Percentiles rank a stretch among this genome's conserved stretches.
Conservation (phyloP, 805 yeast genomes). For the Scheffersomyces lignosus region DNA sequence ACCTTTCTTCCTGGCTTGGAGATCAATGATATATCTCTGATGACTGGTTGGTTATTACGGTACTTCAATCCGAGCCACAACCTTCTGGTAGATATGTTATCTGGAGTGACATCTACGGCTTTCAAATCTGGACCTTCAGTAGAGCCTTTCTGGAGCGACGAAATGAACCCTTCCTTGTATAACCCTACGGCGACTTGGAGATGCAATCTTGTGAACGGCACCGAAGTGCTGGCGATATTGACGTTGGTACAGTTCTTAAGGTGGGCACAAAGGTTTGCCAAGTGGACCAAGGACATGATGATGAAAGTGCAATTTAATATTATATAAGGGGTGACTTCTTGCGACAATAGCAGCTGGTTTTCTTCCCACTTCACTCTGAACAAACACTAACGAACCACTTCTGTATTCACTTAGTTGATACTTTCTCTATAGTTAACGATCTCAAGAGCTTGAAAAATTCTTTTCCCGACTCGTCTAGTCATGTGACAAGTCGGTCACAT, state of each 20-base stretch:
- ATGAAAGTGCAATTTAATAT: neutral
- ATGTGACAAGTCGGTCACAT: too few relatives aligned
- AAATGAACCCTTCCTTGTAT: conserved; percentile 86
- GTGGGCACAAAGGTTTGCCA: conserved; percentile 85
- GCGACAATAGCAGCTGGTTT: too few relatives aligned
- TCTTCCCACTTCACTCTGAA: too few relatives aligned
- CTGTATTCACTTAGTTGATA: too few relatives aligned
- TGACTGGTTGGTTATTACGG: conserved; percentile 74
- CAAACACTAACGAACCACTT: too few relatives aligned
- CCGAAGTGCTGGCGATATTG: conserved; percentile 67
- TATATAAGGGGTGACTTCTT: too few relatives aligned
- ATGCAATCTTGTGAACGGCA: conserved; percentile 83
- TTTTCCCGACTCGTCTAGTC: too few relatives aligned
- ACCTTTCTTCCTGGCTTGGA: conserved; percentile 86
- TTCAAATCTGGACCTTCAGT: conserved; percentile 76
- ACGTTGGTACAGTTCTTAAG: conserved; percentile 84
- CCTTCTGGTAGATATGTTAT: conserved; percentile 80
- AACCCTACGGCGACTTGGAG: conserved; percentile 80
- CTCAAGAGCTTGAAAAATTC: too few relatives aligned
- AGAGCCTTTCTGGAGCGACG: conserved; percentile 83
- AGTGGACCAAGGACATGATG: conserved; percentile 80
- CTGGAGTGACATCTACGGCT: conserved; percentile 79
- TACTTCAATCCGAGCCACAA: conserved; percentile 93
- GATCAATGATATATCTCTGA: conserved; percentile 67
- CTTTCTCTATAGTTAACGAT: too few relatives aligned